phyloP scores from a whole-genome alignment of 306 rosid genomes.

The Prunus mongolica region DNA sequence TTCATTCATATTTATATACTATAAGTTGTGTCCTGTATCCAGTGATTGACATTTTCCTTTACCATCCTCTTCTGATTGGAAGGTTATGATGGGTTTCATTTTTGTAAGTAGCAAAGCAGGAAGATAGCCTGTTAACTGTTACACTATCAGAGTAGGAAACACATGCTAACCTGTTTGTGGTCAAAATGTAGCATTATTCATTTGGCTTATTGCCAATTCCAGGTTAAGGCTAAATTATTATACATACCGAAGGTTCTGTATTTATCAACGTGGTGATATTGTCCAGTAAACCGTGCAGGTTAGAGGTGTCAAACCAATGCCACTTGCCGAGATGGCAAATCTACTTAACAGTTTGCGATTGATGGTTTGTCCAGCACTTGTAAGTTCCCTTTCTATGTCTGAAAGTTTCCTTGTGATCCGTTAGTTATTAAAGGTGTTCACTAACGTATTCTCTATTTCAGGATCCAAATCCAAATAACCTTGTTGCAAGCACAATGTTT shows the following conservation, averaged over 20 bases:
- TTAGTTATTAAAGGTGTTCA: constrained; percentile 17
- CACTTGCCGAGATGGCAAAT: constrained; percentile 77
- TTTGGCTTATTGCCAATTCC: not conserved
- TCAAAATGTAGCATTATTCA: not conserved
- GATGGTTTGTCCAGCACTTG: constrained; percentile 87
- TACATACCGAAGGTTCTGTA: constrained; percentile 2
- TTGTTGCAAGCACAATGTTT: constrained; percentile 83
- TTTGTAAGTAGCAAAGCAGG: not conserved
- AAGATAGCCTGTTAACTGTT: not conserved
- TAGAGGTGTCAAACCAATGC: constrained; percentile 93
- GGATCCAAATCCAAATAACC: constrained; percentile 99
- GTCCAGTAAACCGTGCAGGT: constrained; percentile 58
- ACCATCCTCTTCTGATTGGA: not conserved
- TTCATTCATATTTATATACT: not conserved
- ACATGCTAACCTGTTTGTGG: not conserved
- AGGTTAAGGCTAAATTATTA: not conserved
- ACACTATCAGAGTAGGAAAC: not conserved
- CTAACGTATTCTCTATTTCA: constrained; percentile 32
- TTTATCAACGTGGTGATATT: constrained; percentile 22
- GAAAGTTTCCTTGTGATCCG: constrained; percentile 13
- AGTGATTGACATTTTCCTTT: not conserved
- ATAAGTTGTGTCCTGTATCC: not conserved
- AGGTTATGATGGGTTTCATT: not conserved
- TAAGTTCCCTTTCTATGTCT: constrained; percentile 32
- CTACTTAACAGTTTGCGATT: constrained; percentile 62